Evolutionary conservation across 2,329 filamentous ascomycete species (phyloP), one percentile per base, ranked within the genome.

Genomic region (Neocatenulostroma microsporum): DNA sequence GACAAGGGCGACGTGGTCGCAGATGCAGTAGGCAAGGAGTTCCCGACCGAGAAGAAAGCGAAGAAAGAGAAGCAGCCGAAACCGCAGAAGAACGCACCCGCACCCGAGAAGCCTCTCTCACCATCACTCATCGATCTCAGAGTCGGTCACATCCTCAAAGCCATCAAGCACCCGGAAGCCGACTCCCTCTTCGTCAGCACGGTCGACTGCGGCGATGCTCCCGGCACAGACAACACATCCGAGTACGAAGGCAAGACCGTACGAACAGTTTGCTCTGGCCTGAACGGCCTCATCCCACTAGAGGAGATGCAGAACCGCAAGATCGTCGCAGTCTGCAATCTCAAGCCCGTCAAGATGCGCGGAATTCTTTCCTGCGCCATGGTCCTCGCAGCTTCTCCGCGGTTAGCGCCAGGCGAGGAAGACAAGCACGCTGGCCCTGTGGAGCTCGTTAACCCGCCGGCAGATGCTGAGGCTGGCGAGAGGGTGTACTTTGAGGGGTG

Each of bases 301-400:
- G 86, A 85, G 62, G 86, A 94, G 63, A 95, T 98, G 91, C 91
- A 98, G 64, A 80, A 80, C 57, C 85, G 91, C 62, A 94, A 93
- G 68, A 85, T 98, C 43, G 76, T 98, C 21, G 84, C 91, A 1
- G 89, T 98, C 15, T 94, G 86, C 73, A 98, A 98, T 66, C 76
- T 98, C 51, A 98, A 98, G 74, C 91, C 91, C 34, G 91, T 96
- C 62, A 98, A 93, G 63, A 98, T 98, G 91, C 84, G 91, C 47
- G 91, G 91, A 49, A 75, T 85, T 60, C 82, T 82, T 60, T 82
- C 74, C 21, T 72, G 66, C 37, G 82, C 88, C 56, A 96, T 98
- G 91, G 91, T 98, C 12, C 76, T 98, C 25, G 91, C 91, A 8
- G 91, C 91, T 2, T 94, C 86, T 13, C 91, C 89, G n/a, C 73